Evolutionary conservation across 2,329 filamentous ascomycete genomes (phyloP).

Genomic region (Hymenoscyphus infarciens): DNA sequence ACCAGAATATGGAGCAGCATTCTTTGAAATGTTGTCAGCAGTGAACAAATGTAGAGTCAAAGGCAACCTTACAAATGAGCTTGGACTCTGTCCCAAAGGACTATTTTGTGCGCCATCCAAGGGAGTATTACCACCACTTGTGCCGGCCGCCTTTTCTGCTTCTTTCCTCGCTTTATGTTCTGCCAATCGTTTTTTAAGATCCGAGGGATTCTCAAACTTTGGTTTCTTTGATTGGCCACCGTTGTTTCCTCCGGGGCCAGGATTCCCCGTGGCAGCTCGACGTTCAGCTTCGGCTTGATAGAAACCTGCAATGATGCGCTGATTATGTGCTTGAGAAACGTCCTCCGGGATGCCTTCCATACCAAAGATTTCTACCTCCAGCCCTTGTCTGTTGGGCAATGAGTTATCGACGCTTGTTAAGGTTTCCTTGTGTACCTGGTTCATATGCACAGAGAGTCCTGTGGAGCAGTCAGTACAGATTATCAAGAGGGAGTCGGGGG

Average conservation of each 20-base stretch:
- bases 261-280: slow-evolving; percentile 78
- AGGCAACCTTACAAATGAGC: slow-evolving; percentile 53
- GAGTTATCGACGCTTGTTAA: slow-evolving; percentile 88
- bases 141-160: slow-evolving; percentile 55
- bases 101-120: slow-evolving; percentile 38
- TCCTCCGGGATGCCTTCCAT: slow-evolving; percentile 96
- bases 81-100: slow-evolving; percentile 50
- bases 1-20: slow-evolving; percentile 33
- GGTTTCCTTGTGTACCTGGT: slow-evolving; percentile 95
- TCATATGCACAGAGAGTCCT: slow-evolving; percentile 96
- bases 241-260: slow-evolving; percentile 58
- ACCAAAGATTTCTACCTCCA: slow-evolving; percentile 95
- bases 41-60: not conserved
- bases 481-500: not conserved
- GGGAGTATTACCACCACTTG: slow-evolving; percentile 56
- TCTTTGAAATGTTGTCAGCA: slow-evolving; percentile 26
- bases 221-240: slow-evolving; percentile 69
- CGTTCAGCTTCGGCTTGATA: slow-evolving; percentile 83
- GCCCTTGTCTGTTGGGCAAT: slow-evolving; percentile 75
- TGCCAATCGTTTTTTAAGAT: slow-evolving; percentile 75
- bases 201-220: slow-evolving; percentile 70
- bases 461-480: slow-evolving; percentile 3
- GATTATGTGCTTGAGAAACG: slow-evolving; percentile 75
- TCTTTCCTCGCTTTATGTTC: slow-evolving; percentile 66
- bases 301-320: slow-evolving; percentile 80